Conservation (phyloP, 1,284 basidiomycete genomes). For the Inonotus hispidus region DNA sequence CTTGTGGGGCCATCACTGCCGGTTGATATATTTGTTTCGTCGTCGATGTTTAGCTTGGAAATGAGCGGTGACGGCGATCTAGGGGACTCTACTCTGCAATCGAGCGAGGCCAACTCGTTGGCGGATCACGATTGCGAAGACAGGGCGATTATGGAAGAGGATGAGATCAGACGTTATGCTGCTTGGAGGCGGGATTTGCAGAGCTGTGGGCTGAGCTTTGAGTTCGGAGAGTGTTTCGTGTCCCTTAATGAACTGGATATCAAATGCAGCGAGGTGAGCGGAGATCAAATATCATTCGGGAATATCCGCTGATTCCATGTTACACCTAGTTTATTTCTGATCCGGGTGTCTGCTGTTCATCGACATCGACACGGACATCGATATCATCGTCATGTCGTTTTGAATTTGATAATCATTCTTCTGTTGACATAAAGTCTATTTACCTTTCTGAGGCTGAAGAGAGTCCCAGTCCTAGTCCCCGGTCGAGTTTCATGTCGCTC, state of each 20-base stretch:
- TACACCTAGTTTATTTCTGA: background rate
- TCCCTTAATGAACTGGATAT: background rate
- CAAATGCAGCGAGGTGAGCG: conserved; percentile 1
- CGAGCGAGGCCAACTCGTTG: background rate
- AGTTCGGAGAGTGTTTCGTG: background rate
- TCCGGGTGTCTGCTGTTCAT: background rate
- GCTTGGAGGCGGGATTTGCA: background rate
- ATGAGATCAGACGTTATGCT: background rate
- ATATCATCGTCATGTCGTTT: background rate
- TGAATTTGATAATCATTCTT: background rate
- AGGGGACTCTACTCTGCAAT: background rate
- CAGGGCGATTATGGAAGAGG: background rate
- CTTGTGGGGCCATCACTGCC: background rate
- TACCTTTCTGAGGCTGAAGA: conserved; percentile 1
- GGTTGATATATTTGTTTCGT: background rate
- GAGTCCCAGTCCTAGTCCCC: no score
- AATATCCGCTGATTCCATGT: background rate
- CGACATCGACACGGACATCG: no score
- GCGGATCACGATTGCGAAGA: background rate
- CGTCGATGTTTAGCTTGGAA: background rate
- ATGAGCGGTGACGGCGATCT: background rate
- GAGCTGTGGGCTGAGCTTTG: background rate
- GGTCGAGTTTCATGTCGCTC: conserved; percentile 15
- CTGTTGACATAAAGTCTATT: background rate
- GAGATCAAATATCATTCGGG: background rate